Conservation (phyloP, 805 yeast species). For the Starmerella bacillaris region DNA sequence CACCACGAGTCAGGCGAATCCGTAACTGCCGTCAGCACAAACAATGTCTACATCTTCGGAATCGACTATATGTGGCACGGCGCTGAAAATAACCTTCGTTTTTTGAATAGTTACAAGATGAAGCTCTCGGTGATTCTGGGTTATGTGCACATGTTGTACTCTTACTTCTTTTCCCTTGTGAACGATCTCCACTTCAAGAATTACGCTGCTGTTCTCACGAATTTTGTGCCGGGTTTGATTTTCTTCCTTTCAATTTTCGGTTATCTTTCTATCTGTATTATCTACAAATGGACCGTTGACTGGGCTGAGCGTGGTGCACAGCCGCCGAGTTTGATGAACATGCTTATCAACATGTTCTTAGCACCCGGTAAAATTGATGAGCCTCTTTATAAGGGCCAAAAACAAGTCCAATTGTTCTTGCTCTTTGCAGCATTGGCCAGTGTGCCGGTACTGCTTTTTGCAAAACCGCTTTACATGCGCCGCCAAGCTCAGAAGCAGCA, state of each 20-base stretch:
- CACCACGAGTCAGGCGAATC: constrained; percentile 45
- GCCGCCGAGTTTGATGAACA: constrained; percentile 86
- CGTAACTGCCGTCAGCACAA: constrained; percentile 41
- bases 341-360: constrained; percentile 88
- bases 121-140: constrained; percentile 91
- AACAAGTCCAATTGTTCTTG: constrained; percentile 50
- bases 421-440: constrained; percentile 64
- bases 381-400: constrained; percentile 63
- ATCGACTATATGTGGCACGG: constrained; percentile 96
- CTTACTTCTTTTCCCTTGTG: constrained; percentile 66
- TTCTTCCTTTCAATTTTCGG: constrained; percentile 97
- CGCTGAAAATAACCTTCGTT: constrained; percentile 73
- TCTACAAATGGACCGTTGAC: constrained; percentile 87
- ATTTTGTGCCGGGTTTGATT: constrained; percentile 80
- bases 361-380: constrained; percentile 81
- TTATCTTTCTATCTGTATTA: constrained; percentile 64
- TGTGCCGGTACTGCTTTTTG: constrained; percentile 78
- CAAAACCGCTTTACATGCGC: constrained; percentile 61
- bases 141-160: constrained; percentile 81
- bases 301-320: constrained; percentile 63
- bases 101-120: constrained; percentile 94
- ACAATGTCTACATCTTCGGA: constrained; percentile 68
- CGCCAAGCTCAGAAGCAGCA: constrained; percentile 30
- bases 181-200: constrained; percentile 57
- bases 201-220: constrained; percentile 68